These are phyloP conservation scores for Peniophora sp. DNA, from an alignment of 1,284 basidiomycete species.

Conservation along the genomic window DNA sequence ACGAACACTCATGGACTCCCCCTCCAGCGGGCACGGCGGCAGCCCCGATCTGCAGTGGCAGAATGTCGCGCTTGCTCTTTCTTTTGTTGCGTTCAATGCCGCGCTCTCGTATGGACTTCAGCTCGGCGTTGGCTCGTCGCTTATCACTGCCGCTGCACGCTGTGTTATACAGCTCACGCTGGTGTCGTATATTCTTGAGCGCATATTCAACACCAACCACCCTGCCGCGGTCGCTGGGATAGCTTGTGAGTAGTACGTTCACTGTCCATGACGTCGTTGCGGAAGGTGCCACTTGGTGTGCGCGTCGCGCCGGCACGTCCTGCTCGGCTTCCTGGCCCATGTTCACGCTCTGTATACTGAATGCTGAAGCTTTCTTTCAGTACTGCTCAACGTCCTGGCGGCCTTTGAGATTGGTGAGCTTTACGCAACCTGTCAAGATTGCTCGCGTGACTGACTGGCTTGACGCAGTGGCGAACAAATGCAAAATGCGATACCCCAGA, in stretches of 20 bases:
- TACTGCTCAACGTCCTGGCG: constrained; percentile 65
- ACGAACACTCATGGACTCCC: not conserved
- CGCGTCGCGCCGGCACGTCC: not conserved
- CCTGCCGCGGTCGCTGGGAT: constrained; percentile 71
- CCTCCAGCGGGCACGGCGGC: not conserved
- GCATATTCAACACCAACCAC: constrained; percentile 68
- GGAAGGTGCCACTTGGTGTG: not conserved
- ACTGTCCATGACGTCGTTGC: not conserved
- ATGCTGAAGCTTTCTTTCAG: constrained; percentile 27
- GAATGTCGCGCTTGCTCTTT: constrained; percentile 68
- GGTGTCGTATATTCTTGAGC: constrained; percentile 62
- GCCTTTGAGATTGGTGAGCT: constrained; percentile 56
- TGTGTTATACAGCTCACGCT: constrained; percentile 73
- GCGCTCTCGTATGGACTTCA: constrained; percentile 54
- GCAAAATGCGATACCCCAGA: constrained; percentile 60
- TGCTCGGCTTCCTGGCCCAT: too few species aligned
- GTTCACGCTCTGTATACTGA: too few species aligned
- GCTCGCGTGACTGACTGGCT: constrained; percentile 17
- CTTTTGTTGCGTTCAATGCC: constrained; percentile 64
- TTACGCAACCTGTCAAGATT: not conserved
- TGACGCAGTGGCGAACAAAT: constrained; percentile 55
- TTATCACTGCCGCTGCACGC: constrained; percentile 62
- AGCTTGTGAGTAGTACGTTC: constrained; percentile 39
- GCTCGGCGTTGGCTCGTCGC: constrained; percentile 61
- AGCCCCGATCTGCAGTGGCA: constrained; percentile 41